Evolutionary conservation across 2,329 filamentous ascomycete species (phyloP).

Genomic region (Pochonia chlamydosporia): DNA sequence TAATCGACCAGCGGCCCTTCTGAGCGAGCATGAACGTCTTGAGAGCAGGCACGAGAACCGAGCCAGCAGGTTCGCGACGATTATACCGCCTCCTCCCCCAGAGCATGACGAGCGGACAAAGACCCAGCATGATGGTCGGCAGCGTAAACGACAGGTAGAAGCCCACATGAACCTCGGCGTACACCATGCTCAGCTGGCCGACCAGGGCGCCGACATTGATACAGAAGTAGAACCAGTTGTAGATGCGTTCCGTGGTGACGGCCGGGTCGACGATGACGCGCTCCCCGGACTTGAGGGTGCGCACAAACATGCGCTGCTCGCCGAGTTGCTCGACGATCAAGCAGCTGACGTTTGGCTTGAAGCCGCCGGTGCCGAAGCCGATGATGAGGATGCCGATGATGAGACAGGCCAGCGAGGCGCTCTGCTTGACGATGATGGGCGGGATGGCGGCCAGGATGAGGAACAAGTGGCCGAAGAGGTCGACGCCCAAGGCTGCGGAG

Average conservation of each 20-base stretch:
- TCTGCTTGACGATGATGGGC: constrained; percentile 49
- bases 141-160: constrained; percentile 69
- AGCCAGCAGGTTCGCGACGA: constrained; percentile 62
- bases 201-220: constrained; percentile 59
- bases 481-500: constrained; percentile 58
- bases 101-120: constrained; percentile 56
- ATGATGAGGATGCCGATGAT: constrained; percentile 56
- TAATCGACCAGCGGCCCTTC: constrained; percentile 64
- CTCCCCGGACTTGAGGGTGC: constrained; percentile 55
- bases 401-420: constrained; percentile 58
- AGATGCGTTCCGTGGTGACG: constrained; percentile 62
- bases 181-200: constrained; percentile 58
- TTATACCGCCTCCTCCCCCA: constrained; percentile 57
- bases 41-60: constrained; percentile 62
- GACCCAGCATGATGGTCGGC: constrained; percentile 58
- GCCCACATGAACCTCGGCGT: constrained; percentile 69
- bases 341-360: constrained; percentile 74
- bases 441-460: constrained; percentile 62
- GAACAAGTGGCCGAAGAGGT: constrained; percentile 60
- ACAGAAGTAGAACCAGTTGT: constrained; percentile 52
- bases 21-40: constrained; percentile 56
- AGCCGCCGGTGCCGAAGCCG: constrained; percentile 66
- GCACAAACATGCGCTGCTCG: constrained; percentile 31
- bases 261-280: constrained; percentile 66
- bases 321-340: constrained; percentile 66